Percentiles rank a stretch among this genome's conserved stretches.
Evolutionary conservation across 371 early-diverging fungal genomes (phyloP).

Genomic region (Rhizopus stolonifer): DNA sequence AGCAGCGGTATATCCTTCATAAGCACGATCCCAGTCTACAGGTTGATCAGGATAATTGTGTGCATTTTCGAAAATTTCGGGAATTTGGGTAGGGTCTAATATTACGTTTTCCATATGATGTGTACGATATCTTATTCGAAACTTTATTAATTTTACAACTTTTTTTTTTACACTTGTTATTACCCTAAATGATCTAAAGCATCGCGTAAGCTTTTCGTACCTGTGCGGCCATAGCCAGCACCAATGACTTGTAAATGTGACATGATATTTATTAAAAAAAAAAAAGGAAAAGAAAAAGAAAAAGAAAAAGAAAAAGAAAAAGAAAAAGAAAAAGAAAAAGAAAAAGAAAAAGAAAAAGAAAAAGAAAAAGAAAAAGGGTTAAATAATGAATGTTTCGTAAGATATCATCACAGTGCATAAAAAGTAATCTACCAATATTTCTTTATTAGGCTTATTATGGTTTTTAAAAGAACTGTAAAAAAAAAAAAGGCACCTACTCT

Average conservation of each 20-base stretch:
- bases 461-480: too few species aligned
- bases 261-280: constrained; percentile 4
- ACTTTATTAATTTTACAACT: too few species aligned
- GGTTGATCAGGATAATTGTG: constrained; percentile 7
- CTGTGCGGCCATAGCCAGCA: constrained; percentile 24
- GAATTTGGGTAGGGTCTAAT: constrained; percentile 10
- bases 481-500: too few species aligned
- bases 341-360: too few species aligned
- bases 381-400: too few species aligned
- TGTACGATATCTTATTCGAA: constrained; percentile 19
- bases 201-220: constrained; percentile 13
- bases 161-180: neutral
- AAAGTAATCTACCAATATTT: too few species aligned
- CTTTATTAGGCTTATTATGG: too few species aligned
- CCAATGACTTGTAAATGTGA: constrained; percentile 17
- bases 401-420: too few species aligned
- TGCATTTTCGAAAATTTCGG: constrained; percentile 19
- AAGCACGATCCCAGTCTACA: constrained; percentile 22
- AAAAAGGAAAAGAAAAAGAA: neutral
- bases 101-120: constrained; percentile 20
- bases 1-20: constrained; percentile 27
- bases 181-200: constrained; percentile 20
- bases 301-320: too few species aligned
- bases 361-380: too few species aligned
- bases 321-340: too few species aligned